Evolutionary conservation across 345 rosid genomes (phyloP).

Genomic region (Bruguiera sexangula): DNA sequence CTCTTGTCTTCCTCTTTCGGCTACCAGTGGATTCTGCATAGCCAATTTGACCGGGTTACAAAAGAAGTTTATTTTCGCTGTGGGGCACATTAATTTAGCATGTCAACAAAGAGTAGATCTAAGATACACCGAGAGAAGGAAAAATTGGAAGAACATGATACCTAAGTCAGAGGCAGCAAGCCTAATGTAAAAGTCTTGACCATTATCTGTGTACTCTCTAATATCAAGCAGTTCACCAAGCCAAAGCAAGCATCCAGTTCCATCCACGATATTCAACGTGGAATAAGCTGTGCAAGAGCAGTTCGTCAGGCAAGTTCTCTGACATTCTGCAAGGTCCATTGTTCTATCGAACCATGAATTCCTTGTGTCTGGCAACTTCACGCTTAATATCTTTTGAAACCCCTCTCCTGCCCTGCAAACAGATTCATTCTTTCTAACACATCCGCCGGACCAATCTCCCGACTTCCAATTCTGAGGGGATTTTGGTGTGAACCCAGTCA

Average conservation of each 20-base stretch:
- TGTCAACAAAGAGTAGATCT: too few relatives aligned
- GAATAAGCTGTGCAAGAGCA: constrained; percentile 17
- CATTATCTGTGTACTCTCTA: constrained; percentile 2
- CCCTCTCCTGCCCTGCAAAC: constrained; percentile 9
- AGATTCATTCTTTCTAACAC: constrained; percentile 13
- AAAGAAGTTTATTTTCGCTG: neutral
- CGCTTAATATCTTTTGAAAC: constrained; percentile 4
- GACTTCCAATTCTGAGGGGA: constrained; percentile 5
- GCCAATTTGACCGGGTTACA: neutral
- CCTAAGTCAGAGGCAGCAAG: constrained; percentile 17
- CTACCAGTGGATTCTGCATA: constrained; percentile 1
- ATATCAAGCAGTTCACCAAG: constrained; percentile 21
- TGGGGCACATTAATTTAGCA: too few relatives aligned
- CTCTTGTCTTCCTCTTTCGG: constrained; percentile 10
- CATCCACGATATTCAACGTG: constrained; percentile 9
- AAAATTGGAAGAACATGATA: constrained; percentile 4
- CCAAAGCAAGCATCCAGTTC: constrained; percentile 23
- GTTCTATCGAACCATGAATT: constrained; percentile 2
- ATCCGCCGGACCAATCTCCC: constrained; percentile 9
- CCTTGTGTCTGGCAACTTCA: constrained; percentile 19
- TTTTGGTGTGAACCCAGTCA: constrained; percentile 11
- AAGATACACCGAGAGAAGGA: neutral
- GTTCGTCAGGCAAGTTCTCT: constrained; percentile 7
- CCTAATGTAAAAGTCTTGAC: constrained; percentile 21
- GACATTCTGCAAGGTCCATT: constrained; percentile 13